Base-by-base conservation (phyloP, 2,329 filamentous ascomycete species). In the Exophiala sp. region DNA sequence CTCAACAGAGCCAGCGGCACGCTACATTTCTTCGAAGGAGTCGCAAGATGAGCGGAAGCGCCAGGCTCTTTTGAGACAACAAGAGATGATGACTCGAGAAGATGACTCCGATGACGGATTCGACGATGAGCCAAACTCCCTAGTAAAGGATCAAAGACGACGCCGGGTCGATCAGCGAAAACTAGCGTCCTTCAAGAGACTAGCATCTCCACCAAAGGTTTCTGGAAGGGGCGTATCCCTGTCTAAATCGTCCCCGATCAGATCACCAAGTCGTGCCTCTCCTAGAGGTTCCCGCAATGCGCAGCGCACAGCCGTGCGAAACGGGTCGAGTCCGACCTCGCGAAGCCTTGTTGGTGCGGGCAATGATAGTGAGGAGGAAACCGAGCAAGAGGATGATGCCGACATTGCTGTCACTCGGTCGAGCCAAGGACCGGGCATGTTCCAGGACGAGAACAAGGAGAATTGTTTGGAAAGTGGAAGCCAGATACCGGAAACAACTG, bases 381-480 rank as follows among this genome's bases (percentile, higher is more conserved):
- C 72, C 0, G 72, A 74, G 48, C 68, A 71, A 48, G 71, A 73
- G 51, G 71, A 73, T 35, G 64, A 70, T 30, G n/a, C 46, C 8
- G 56, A 52, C 13, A 56, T 61, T 21, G 60, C 62, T 34, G 56
- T 64, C 0, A 58, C 57, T 9, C 60, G 45, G 32, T 57, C 59
- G 38, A 64, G 64, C 35, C 66, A 66, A 41, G 60, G 63, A 3
- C 43, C 52, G 18, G 57, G 63, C 37, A 58, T 61, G 11, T 61
- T 66, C 9, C 62, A 60, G 8, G 71, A 73, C 32, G 72, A 74
- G 50, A 67, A 74, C 52, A 74, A 75, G 56, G 72, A 74, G 56
- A 74, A 74, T 43, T 65, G 66, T 46, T 60, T 66, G 22, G 63
- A 60, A 35, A 58, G 57, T 16, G 57, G 60, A 19, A 48, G 60